These are phyloP conservation scores for Aspergillus sp. DNA, from an alignment of 2,329 filamentous ascomycete species.

Conservation along the genomic window DNA sequence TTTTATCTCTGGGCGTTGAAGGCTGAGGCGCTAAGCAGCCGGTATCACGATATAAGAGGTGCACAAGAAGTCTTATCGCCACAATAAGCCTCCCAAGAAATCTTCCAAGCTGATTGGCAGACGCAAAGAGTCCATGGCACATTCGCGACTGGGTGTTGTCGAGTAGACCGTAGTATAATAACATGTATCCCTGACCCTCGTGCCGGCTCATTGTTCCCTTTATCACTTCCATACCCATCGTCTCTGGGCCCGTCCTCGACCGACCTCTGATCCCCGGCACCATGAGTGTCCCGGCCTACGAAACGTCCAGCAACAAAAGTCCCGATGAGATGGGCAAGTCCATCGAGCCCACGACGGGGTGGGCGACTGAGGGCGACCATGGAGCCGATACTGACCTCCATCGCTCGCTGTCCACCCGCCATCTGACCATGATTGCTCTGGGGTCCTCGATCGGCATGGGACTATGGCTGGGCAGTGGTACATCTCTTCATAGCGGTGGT, in stretches of 20 bases:
- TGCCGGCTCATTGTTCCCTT: not conserved
- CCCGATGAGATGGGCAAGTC: not conserved
- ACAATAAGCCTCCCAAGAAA: not conserved
- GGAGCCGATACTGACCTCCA: constrained; percentile 34
- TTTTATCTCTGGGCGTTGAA: not conserved
- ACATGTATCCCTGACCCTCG: not conserved
- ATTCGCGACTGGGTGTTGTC: not conserved
- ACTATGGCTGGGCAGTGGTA: constrained; percentile 48
- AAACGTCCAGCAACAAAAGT: not conserved
- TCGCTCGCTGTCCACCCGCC: constrained; percentile 40
- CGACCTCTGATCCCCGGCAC: not conserved
- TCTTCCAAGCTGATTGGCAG: not conserved
- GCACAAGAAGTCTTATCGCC: not conserved
- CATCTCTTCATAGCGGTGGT: constrained; percentile 41
- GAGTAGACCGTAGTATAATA: not conserved
- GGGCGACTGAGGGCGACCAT: constrained; percentile 14
- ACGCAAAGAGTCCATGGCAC: not conserved
- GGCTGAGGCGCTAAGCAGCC: not conserved
- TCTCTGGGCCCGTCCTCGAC: not conserved
- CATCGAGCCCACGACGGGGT: not conserved
- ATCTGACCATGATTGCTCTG: constrained; percentile 41
- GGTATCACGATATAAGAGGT: not conserved
- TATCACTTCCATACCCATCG: not conserved
- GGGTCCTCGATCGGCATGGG: constrained; percentile 48
- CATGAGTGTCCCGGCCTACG: not conserved